A percentile compares a stretch with the other conserved stretches of the same genome.
phyloP scores from a whole-genome alignment of 106 monocot species.

The Ottelia alismoides region DNA sequence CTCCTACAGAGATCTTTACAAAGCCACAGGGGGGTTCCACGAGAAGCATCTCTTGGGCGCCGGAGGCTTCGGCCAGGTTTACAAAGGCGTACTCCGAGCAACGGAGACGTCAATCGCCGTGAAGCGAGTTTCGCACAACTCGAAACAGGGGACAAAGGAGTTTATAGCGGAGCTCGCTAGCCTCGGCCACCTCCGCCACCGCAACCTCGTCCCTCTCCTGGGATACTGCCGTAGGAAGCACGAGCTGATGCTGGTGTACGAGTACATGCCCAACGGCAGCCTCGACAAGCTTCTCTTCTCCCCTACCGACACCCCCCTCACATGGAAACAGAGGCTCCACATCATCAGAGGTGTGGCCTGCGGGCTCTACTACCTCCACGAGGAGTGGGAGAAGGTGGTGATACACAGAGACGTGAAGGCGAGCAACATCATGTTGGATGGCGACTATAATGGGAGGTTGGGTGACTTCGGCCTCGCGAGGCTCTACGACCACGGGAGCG shows the following conservation, averaged over 20 bases:
- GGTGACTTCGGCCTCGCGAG: constrained; percentile 15
- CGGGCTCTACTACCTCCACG: constrained; percentile 8
- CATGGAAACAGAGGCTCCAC: constrained; percentile 4
- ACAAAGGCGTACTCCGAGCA: constrained; percentile 19
- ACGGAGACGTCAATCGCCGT: constrained; percentile 8
- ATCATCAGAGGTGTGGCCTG: constrained; percentile 11
- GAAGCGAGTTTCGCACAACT: constrained; percentile 12
- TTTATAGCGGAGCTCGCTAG: constrained; percentile 13
- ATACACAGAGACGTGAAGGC: constrained; percentile 37
- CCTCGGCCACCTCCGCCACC: constrained; percentile 15
- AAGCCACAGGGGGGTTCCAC: constrained; percentile 29
- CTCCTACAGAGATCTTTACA: constrained; percentile 20
- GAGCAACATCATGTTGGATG: constrained; percentile 22
- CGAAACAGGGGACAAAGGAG: constrained; percentile 12
- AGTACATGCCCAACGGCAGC: constrained; percentile 93
- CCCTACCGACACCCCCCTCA: no score
- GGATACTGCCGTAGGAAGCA: constrained; percentile 12
- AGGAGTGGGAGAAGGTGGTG: constrained; percentile 17
- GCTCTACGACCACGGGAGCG: constrained; percentile 8
- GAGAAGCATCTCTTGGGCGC: constrained; percentile 18
- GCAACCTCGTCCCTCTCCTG: constrained; percentile 16
- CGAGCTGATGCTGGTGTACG: constrained; percentile 48
- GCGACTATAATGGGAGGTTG: constrained; percentile 1
- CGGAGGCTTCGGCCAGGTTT: constrained; percentile 40
- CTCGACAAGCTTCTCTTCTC: no score